Conservation (phyloP, 2,329 filamentous ascomycete genomes). For the Colletotrichum lini region DNA sequence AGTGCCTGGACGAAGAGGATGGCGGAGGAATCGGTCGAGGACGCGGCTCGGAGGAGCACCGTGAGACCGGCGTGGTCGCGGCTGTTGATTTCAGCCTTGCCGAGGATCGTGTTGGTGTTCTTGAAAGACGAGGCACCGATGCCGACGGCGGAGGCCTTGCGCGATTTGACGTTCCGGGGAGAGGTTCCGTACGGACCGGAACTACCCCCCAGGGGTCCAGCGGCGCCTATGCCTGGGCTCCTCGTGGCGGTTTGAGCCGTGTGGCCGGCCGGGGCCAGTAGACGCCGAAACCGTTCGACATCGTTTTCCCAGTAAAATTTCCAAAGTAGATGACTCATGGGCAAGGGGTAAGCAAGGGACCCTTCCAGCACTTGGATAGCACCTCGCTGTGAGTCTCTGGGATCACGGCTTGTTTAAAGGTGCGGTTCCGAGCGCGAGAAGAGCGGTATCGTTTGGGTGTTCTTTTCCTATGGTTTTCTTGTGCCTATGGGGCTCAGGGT, state of each 20-base stretch:
- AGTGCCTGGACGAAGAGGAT: conserved; percentile 83
- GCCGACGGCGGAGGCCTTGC: conserved; percentile 67
- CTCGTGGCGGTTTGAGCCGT: conserved; percentile 68
- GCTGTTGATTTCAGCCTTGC: conserved; percentile 82
- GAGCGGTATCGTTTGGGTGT: conserved; percentile 40
- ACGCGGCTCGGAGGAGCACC: conserved; percentile 86
- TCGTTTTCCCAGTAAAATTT: conserved; percentile 98
- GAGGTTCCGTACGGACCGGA: conserved; percentile 62
- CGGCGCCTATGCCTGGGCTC: conserved; percentile 62
- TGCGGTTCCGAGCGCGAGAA: conserved; percentile 59
- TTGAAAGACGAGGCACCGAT: conserved; percentile 60
- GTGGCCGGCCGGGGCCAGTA: conserved; percentile 81
- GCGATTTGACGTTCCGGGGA: conserved; percentile 65
- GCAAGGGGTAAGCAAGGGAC: conserved; percentile 56
- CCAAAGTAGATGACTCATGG: conserved; percentile 98
- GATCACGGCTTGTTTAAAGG: conserved; percentile 96
- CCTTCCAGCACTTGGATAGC: conserved; percentile 69
- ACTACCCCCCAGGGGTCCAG: conserved; percentile 55
- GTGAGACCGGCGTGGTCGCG: conserved; percentile 88
- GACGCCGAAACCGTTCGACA: conserved; percentile 92
- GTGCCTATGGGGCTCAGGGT: conserved; percentile 26
- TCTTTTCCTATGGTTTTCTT: conserved; percentile 7
- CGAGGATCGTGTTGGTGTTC: conserved; percentile 58
- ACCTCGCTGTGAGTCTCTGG: conserved; percentile 91
- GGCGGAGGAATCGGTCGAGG: conserved; percentile 79